Base-by-base conservation (phyloP, 1,139 yeast species). In the Taphrina sp. region DNA sequence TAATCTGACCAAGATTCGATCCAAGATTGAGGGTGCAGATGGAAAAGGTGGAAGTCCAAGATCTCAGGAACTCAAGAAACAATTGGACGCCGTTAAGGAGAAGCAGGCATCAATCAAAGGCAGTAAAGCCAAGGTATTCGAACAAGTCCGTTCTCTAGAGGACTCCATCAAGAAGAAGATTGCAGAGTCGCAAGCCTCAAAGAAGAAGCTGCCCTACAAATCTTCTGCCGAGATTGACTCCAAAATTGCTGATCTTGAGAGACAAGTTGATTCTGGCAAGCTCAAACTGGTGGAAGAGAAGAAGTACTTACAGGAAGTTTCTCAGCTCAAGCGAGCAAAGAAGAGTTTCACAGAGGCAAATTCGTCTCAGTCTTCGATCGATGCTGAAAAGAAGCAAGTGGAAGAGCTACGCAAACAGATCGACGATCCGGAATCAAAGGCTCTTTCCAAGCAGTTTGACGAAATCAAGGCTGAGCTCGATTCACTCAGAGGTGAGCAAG, bases 251-350 rank as follows among this genome's bases (percentile, higher is more conserved):
- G 75, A 77, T 34, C 79, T 89, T 66, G 96, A 92, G 69, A 77
- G 76, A 47, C 76, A 79, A 64, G 83, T 92, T 62, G 89, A 86
- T 60, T 74, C 86, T 54, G 98, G 98, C 60, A 74, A 77, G 55
- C 76, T 94, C 70, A 81, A 88, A 67, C 80, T 94, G 67, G 97
- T 90, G 56, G 96, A 92, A 62, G 99, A 94, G 77, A 85, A 89
- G 75, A 79, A 83, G 69, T 74, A 76, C 64, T 81, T 94, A 64
- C 85, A 85, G 73, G 97, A 92, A 73, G 86, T 89, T 77, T 79
- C 89, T 57, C 73, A 83, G 54, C 79, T 92, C 70, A 83, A 94
- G 72, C 88, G 87, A 73, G 75, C 85, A 67, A 81, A 83, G 69
- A 85, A 85, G 72, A 94, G 84, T 70, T 85, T 88, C 69, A 81